Conservation (phyloP, 2,329 filamentous ascomycete genomes). For the Aspergillus nomiae region DNA sequence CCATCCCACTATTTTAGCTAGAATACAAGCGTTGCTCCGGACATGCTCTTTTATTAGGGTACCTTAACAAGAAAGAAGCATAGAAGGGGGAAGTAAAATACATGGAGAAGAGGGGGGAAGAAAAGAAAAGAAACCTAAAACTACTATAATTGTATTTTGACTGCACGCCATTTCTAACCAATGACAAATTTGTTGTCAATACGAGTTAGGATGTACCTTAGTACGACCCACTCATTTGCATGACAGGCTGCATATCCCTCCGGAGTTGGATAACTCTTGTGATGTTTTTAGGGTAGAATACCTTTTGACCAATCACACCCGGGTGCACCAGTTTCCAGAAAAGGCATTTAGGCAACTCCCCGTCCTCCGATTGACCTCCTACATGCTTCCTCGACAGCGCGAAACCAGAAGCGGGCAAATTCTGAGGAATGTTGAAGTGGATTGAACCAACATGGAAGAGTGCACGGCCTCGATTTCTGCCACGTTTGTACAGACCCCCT, state of each 20-base stretch:
- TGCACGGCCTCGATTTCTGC: slow-evolving; percentile 24
- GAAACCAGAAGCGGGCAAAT: neutral
- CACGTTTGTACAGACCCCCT: slow-evolving; percentile 26
- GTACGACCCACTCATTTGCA: neutral
- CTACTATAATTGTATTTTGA: neutral
- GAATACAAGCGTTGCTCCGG: neutral
- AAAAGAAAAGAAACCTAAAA: neutral
- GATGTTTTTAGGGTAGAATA: neutral
- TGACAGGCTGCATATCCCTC: neutral
- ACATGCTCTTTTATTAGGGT: neutral
- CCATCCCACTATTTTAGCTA: neutral
- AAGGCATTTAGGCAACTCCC: slow-evolving; percentile 1
- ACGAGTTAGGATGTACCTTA: neutral
- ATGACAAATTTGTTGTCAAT: neutral
- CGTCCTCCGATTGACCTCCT: slow-evolving; percentile 13
- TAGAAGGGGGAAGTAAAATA: neutral
- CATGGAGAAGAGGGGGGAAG: neutral
- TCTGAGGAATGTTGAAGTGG: slow-evolving; percentile 1
- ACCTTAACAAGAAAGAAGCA: neutral
- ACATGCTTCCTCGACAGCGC: slow-evolving; percentile 11
- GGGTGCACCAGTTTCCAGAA: slow-evolving; percentile 6
- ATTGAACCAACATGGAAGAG: neutral
- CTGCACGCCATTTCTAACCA: neutral
- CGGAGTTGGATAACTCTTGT: neutral
- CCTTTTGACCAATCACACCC: neutral